Evolutionary conservation across 768 basidiomycete species (phyloP), one percentile per base, ranked within the genome.

Genomic region (Boletus subcaerulescens): DNA sequence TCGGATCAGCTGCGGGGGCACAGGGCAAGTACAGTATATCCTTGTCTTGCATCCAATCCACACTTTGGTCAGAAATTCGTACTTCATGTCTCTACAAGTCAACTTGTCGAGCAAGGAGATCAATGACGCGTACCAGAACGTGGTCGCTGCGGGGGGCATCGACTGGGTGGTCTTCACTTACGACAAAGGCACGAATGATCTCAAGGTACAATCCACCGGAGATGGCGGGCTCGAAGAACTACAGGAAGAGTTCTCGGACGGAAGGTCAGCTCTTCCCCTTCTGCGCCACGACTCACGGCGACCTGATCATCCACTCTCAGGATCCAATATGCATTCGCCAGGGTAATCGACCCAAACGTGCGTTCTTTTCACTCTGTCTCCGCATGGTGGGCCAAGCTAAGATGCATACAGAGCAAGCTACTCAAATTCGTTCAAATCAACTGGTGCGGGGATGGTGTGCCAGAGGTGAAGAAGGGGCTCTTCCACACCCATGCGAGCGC

Each of bases 381-480:
- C 44, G 3, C 45, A 11, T 17, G 26, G 26, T 14, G 2, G 2
- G 17, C 14, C 17, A 18, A 5, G 5, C 45, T 52, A 24, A 55
- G 17, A 18, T 42, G 8, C 4, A 26, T 38, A 15, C 62, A 96
- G 89, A 91, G 82, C 65, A 77, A 87, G 57, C 80, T 98, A 3
- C 78, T 87, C 43, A 98, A 97, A 74, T 92, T 95, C 58, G 93
- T 98, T 15, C 91, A 96, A 66, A 88, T 98, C 71, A 92, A 93
- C 64, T 97, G 96, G 95, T 93, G 93, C 62, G 96, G 96, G 42
- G 95, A 96, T 65, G 96, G 96, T 54, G 96, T 98, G 1, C 96
- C 96, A 13, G 92, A 86, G 69, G 78, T 79, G 18, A 88, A 91
- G 72, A 98, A 98, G 70, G 96, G 96, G 9, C 78, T 97, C 22